Evolutionary conservation across 2,329 filamentous ascomycete species (phyloP).

Genomic region (Stagonosporopsis rhizophila): DNA sequence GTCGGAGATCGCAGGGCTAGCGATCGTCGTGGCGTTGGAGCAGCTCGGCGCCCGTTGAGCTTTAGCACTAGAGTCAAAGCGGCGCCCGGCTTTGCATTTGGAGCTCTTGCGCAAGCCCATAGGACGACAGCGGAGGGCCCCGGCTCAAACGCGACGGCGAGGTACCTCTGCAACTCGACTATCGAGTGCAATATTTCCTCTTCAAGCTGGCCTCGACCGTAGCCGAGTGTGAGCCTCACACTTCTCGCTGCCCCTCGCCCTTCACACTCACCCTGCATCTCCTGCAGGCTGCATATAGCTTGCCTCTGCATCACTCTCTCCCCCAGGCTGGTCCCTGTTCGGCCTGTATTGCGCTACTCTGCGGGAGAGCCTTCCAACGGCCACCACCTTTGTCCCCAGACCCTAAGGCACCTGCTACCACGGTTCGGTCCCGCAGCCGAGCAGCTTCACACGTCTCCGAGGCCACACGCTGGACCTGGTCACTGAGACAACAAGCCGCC

Average conservation of each 20-base stretch:
- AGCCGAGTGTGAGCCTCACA: slow-evolving; percentile 21
- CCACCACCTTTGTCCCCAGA: slow-evolving; percentile 23
- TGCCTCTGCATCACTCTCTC: slow-evolving; percentile 11
- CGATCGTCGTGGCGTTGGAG: slow-evolving; percentile 34
- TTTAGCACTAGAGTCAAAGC: slow-evolving; percentile 32
- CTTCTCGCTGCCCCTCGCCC: slow-evolving; percentile 17
- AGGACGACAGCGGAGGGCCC: slow-evolving; percentile 40
- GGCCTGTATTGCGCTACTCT: slow-evolving; percentile 23
- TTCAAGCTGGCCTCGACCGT: slow-evolving; percentile 21
- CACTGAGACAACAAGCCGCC: not conserved
- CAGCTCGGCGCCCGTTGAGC: slow-evolving; percentile 41
- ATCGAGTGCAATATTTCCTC: slow-evolving; percentile 24
- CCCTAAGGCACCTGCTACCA: slow-evolving; percentile 23
- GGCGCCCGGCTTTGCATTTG: slow-evolving; percentile 27
- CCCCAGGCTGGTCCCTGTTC: slow-evolving; percentile 19
- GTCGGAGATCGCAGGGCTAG: slow-evolving; percentile 35
- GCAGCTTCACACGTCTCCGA: slow-evolving; percentile 14
- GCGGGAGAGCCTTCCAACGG: slow-evolving; percentile 21
- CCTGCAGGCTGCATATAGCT: slow-evolving; percentile 15
- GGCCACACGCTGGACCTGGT: not conserved
- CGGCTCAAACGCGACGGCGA: slow-evolving; percentile 23
- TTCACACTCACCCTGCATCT: slow-evolving; percentile 21
- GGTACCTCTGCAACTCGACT: slow-evolving; percentile 27
- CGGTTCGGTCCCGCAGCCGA: slow-evolving; percentile 27
- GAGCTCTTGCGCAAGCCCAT: slow-evolving; percentile 30